Evolutionary conservation across 2,329 filamentous ascomycete species (phyloP).

Genomic region (Aspergillus brunneoviolaceus): DNA sequence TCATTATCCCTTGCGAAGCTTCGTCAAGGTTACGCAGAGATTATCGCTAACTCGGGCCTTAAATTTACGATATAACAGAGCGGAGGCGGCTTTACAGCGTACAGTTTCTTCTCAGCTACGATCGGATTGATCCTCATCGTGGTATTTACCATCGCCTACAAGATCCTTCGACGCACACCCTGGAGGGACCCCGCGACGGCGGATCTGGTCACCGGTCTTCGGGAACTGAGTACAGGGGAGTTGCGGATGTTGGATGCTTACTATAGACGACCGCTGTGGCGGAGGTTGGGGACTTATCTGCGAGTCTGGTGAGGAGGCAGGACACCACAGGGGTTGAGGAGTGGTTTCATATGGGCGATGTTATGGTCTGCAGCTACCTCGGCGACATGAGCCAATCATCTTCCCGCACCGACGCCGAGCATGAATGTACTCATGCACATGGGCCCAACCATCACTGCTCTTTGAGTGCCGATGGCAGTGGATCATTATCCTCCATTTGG

Average conservation of each 20-base stretch:
- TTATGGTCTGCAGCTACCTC: not conserved
- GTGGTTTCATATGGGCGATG: too few relatives aligned
- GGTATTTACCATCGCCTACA: conserved; percentile 2
- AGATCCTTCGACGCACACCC: conserved; percentile 4
- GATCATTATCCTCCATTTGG: not conserved
- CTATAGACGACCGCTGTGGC: conserved; percentile 9
- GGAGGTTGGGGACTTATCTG: conserved; percentile 10
- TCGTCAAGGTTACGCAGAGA: not conserved
- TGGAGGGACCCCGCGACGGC: conserved; percentile 9
- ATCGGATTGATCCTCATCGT: conserved; percentile 9
- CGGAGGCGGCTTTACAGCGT: conserved; percentile 1
- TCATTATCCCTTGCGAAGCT: too few relatives aligned
- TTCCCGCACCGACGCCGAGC: not conserved
- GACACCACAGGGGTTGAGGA: too few relatives aligned
- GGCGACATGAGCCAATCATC: not conserved
- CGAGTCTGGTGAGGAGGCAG: conserved; percentile 6
- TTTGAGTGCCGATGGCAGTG: not conserved
- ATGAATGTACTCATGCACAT: not conserved
- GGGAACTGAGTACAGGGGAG: conserved; percentile 1
- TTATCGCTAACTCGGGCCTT: too few relatives aligned
- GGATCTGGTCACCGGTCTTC: conserved; percentile 6
- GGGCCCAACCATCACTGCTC: not conserved
- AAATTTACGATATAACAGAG: not conserved
- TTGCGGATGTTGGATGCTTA: conserved; percentile 9
- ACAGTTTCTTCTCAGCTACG: conserved; percentile 12